A percentile compares a stretch with the other conserved stretches of the same genome.
phyloP scores from a whole-genome alignment of 352 stramenopile genomes.

The Globisporangium nagaii region DNA sequence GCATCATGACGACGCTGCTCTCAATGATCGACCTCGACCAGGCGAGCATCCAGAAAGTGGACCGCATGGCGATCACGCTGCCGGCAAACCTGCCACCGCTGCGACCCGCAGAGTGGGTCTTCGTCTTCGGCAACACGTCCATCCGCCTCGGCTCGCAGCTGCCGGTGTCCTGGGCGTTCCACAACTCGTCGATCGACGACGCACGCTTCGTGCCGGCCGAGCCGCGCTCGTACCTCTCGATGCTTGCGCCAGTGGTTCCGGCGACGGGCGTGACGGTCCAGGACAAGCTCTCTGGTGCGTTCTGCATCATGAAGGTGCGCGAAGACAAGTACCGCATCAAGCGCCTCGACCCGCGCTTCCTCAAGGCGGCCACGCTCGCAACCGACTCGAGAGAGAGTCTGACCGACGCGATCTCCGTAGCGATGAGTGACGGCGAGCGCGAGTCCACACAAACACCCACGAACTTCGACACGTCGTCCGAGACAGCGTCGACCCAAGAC shows the following conservation, averaged over 20 bases:
- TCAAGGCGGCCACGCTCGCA: conserved; percentile 18
- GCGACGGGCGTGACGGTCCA: conserved; percentile 46
- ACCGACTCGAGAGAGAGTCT: conserved; percentile 20
- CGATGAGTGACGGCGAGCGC: conserved; percentile 15
- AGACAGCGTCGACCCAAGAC: conserved; percentile 12
- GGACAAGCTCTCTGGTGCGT: conserved; percentile 66
- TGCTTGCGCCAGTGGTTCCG: conserved; percentile 38
- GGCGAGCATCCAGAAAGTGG: conserved; percentile 56
- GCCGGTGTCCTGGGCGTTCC: conserved; percentile 63
- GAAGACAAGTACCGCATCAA: conserved; percentile 60
- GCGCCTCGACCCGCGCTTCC: conserved; percentile 46
- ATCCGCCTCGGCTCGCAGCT: conserved; percentile 38
- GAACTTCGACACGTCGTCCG: conserved; percentile 5
- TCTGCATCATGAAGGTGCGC: conserved; percentile 59
- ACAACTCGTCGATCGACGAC: conserved; percentile 67
- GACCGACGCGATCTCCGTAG: conserved; percentile 34
- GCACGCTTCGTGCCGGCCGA: conserved; percentile 60
- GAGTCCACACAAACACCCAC: conserved; percentile 8
- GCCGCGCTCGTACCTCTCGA: conserved; percentile 45
- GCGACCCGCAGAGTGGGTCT: conserved; percentile 47
- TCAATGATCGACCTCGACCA: conserved; percentile 78
- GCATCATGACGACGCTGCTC: conserved; percentile 60
- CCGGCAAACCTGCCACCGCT: conserved; percentile 36
- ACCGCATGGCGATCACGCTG: conserved; percentile 51
- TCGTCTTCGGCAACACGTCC: conserved; percentile 33